These are phyloP conservation scores for Jatropha multifida DNA, from an alignment of 441 rosid species.

Conservation along the genomic window DNA sequence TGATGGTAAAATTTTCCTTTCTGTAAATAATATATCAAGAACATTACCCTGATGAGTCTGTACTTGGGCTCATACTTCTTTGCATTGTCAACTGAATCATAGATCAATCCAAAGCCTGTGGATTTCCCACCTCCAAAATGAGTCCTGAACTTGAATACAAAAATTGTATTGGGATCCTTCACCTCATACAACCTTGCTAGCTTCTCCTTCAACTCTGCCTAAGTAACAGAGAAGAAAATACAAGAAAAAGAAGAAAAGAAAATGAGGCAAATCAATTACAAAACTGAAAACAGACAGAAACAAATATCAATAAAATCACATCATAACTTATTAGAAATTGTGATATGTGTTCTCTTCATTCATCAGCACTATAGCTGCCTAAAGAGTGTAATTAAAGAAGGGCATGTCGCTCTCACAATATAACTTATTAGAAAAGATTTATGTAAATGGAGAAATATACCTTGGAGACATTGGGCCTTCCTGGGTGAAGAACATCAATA, in stretches of 20 bases:
- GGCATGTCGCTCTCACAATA: no score
- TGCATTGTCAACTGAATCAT: conserved; percentile 81
- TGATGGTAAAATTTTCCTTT: background rate
- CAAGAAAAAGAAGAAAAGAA: no score
- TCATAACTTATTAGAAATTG: no score
- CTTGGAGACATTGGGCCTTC: conserved; percentile 87
- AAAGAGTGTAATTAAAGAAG: no score
- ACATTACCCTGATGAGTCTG: conserved; percentile 84
- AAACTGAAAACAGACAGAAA: no score
- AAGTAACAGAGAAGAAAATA: background rate
- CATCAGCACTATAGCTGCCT: no score
- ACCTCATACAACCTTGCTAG: conserved; percentile 76
- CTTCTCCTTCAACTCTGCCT: conserved; percentile 92
- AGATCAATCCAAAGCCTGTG: conserved; percentile 86
- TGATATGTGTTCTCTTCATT: no score
- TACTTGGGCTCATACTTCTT: conserved; percentile 93
- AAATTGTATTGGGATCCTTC: conserved; percentile 79
- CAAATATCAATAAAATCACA: no score
- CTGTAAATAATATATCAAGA: background rate
- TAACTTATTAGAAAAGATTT: background rate
- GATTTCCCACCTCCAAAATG: conserved; percentile 97
- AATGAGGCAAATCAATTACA: no score
- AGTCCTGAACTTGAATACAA: conserved; percentile 87
- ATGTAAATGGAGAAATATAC: conserved; percentile 32
- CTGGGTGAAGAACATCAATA: conserved; percentile 95